A percentile compares a stretch with the other conserved stretches of the same genome.
These are phyloP conservation scores for Arthrocladium fulminans DNA, from an alignment of 2,329 filamentous ascomycete species.

Conservation along the genomic window DNA sequence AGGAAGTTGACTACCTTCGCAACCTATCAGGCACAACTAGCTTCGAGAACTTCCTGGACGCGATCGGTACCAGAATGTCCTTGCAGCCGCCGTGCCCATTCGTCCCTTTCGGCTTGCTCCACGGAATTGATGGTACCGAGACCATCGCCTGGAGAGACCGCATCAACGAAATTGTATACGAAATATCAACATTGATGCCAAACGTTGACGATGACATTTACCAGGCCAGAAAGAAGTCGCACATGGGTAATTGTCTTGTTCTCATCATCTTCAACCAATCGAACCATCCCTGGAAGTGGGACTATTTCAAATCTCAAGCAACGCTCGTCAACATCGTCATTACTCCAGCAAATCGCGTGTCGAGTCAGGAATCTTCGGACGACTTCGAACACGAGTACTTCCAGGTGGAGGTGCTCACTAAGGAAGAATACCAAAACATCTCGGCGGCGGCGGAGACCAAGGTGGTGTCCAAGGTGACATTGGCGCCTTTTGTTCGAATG, in stretches of 20 bases:
- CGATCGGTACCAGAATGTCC: constrained; percentile 70
- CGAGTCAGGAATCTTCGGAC: constrained; percentile 26
- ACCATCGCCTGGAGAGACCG: constrained; percentile 92
- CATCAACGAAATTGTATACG: constrained; percentile 90
- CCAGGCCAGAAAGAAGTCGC: constrained; percentile 78
- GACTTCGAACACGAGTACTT: constrained; percentile 53
- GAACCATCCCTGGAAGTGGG: constrained; percentile 75
- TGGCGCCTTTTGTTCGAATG: constrained; percentile 78
- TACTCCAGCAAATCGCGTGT: constrained; percentile 56
- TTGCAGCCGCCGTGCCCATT: constrained; percentile 69
- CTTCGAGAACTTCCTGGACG: constrained; percentile 75
- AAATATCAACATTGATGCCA: constrained; percentile 96
- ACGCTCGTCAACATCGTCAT: constrained; percentile 97
- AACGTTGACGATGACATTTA: constrained; percentile 67
- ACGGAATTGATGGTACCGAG: constrained; percentile 73
- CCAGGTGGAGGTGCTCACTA: constrained; percentile 80
- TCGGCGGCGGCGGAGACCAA: constrained; percentile 85
- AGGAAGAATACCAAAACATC: constrained; percentile 81
- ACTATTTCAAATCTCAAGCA: constrained; percentile 90
- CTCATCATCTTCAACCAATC: constrained; percentile 98
- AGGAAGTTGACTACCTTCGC: constrained; percentile 73
- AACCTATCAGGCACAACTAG: constrained; percentile 81
- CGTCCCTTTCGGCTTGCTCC: constrained; percentile 87
- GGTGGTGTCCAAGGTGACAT: constrained; percentile 70
- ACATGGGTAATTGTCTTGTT: constrained; percentile 95